A percentile compares a stretch with the other conserved stretches of the same genome.
Conservation (phyloP, 768 basidiomycete species). For the Boletus reticuloceps region DNA sequence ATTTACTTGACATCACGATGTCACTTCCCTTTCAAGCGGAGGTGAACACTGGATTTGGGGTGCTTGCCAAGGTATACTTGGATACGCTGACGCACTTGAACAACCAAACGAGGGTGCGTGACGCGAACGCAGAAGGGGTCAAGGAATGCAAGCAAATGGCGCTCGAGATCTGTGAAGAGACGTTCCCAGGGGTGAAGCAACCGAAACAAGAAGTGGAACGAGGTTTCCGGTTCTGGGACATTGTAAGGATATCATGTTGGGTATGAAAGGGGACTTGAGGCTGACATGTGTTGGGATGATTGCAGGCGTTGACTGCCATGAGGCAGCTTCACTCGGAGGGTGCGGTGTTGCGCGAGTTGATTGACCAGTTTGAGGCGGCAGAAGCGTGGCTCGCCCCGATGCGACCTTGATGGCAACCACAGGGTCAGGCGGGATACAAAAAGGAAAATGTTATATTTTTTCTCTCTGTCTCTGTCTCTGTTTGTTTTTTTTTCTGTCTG, state of each 20-base stretch:
- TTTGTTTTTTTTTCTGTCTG: neutral
- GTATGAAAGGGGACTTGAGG: slow-evolving; percentile 17
- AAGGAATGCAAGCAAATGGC: slow-evolving; percentile 82
- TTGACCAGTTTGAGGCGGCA: slow-evolving; percentile 94
- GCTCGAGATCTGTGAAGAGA: slow-evolving; percentile 89
- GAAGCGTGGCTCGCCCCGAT: slow-evolving; percentile 93
- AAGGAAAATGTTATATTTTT: neutral
- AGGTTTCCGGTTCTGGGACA: slow-evolving; percentile 98
- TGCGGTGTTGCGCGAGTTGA: slow-evolving; percentile 79
- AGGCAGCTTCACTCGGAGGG: slow-evolving; percentile 83
- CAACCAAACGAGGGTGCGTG: slow-evolving; percentile 71
- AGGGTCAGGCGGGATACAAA: slow-evolving; percentile 1
- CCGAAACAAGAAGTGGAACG: slow-evolving; percentile 90
- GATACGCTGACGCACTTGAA: slow-evolving; percentile 90
- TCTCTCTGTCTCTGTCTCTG: neutral
- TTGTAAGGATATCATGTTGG: slow-evolving; percentile 53
- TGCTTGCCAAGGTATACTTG: slow-evolving; percentile 94
- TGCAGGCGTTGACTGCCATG: slow-evolving; percentile 82
- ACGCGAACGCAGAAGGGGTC: slow-evolving; percentile 76
- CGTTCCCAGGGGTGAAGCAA: slow-evolving; percentile 87
- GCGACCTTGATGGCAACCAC: slow-evolving; percentile 58
- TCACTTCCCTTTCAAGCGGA: slow-evolving; percentile 94
- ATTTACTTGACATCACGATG: slow-evolving; percentile 87
- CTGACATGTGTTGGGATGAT: slow-evolving; percentile 22
- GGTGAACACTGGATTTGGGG: slow-evolving; percentile 97